Base-by-base conservation (phyloP, 2,329 filamentous ascomycete genomes). In the Beauveria varroae region DNA sequence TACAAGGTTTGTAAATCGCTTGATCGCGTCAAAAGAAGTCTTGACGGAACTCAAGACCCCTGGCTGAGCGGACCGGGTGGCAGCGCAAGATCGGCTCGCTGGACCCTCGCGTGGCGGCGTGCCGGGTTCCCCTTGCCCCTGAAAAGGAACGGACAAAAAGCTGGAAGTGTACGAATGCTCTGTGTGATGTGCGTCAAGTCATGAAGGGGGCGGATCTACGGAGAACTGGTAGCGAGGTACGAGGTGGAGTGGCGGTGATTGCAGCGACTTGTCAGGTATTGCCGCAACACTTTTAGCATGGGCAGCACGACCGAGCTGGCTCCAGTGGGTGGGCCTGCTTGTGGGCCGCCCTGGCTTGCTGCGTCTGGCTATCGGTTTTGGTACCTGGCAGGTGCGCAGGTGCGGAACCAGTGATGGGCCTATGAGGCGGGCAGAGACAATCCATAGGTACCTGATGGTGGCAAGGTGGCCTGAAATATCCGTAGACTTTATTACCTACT, bases 331-430 rank as follows among this genome's bases (percentile, higher is more conserved):
- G 43, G 44, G 44, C 44, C 44, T 14, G 44, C 24, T 16, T 37
- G 34, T 37, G 34, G 34, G 34, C 28, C 18, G 47, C 12, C 22
- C 24, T 26, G 47, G 47, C 47, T 34, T 34, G 30, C 30, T 34
- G 30, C 30, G 30, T 34, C 26, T 47, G 54, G n/a, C 40, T 43
- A 57, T 57, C 26, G 53, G 53, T 30, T 24, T 28, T 50, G 53
- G 53, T 56, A 34, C 54, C 54, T 57, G 43, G 26, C 54, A 57
- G 43, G 43, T 12, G 30, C 54, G 26, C 54, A 57, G 43, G 43
- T 12, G 30, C 54, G 54, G 54, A 28, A 28, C 26, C 54, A 57
- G 47, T 55, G 7, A 41, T 30, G 18, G 51, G 16, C 34, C 40
- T 46, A 14, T 24, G 9, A 26, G 22, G 22, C 46, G 26, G 24